Conservation (phyloP, 1,284 basidiomycete genomes). For the Jaminaea rosea region DNA sequence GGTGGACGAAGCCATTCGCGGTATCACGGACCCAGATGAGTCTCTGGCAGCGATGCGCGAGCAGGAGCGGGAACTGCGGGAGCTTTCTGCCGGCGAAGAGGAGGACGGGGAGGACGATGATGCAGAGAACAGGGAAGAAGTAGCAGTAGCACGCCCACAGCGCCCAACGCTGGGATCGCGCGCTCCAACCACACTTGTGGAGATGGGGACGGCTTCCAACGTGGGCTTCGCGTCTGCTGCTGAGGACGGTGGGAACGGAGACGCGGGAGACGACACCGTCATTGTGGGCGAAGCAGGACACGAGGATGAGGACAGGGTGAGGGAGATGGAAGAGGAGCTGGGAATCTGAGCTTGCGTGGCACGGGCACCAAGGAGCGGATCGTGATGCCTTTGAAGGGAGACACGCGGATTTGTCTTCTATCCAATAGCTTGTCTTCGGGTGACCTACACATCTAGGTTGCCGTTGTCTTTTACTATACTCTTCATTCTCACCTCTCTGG, state of each 20-base stretch:
- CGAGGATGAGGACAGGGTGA: neutral
- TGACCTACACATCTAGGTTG: no score
- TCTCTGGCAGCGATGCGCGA: slow-evolving; percentile 4
- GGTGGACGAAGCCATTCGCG: slow-evolving; percentile 2
- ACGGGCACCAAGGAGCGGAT: no score
- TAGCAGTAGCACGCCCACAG: neutral
- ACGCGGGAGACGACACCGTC: neutral
- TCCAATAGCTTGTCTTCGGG: no score
- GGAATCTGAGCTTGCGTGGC: neutral
- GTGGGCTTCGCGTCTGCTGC: no score
- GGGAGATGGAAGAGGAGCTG: neutral
- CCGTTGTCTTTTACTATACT: no score
- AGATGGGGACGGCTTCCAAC: no score
- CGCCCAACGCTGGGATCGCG: neutral
- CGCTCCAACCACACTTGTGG: neutral
- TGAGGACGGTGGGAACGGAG: neutral
- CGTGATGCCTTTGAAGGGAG: no score
- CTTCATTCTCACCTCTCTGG: no score
- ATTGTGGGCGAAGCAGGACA: neutral
- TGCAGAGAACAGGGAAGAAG: neutral
- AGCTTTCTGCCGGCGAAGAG: slow-evolving; percentile 4
- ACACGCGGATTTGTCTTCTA: no score
- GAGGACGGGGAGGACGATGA: neutral
- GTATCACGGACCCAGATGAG: neutral
- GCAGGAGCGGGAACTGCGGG: slow-evolving; percentile 6